Percentiles rank a stretch among this genome's conserved stretches.
phyloP scores from a whole-genome alignment of 768 basidiomycete genomes.

The Tricholoma matsutake region DNA sequence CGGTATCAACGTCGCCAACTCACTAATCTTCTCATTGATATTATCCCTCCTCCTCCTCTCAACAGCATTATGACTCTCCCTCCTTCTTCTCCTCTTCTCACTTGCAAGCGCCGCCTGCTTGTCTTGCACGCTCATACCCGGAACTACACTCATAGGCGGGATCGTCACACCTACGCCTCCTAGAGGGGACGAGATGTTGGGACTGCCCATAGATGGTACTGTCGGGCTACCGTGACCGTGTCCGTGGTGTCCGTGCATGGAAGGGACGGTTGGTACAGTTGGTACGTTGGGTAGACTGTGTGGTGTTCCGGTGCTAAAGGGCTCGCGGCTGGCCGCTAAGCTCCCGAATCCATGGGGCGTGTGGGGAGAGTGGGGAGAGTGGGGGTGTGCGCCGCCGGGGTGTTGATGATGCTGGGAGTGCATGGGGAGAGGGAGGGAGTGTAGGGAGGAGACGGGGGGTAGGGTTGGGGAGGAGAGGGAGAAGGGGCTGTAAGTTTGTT shows the following conservation, averaged over 20 bases:
- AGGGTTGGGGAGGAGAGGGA: constrained; percentile 26
- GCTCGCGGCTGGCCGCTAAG: constrained; percentile 9
- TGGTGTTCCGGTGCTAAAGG: background rate
- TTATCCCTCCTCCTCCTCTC: constrained; percentile 86
- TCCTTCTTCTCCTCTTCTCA: constrained; percentile 76
- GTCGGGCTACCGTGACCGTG: background rate
- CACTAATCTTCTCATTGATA: constrained; percentile 93
- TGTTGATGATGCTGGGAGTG: constrained; percentile 13
- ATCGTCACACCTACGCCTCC: background rate
- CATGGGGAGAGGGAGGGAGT: constrained; percentile 7
- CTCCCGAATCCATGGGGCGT: constrained; percentile 10
- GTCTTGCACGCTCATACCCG: constrained; percentile 16
- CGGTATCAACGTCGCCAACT: constrained; percentile 85
- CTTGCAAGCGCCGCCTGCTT: constrained; percentile 63
- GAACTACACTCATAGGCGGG: background rate
- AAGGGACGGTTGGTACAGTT: background rate
- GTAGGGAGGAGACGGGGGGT: constrained; percentile 14
- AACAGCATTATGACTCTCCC: constrained; percentile 92
- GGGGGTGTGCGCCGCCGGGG: constrained; percentile 8
- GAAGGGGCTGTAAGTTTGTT: constrained; percentile 24
- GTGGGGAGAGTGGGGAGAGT: constrained; percentile 2
- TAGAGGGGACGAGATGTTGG: background rate
- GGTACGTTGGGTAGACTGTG: background rate
- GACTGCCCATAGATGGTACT: background rate
- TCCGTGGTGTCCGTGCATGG: constrained; percentile 1